Evolutionary conservation across 2,329 filamentous ascomycete genomes (phyloP).

Genomic region (Myriosclerotinia scirpicola): DNA sequence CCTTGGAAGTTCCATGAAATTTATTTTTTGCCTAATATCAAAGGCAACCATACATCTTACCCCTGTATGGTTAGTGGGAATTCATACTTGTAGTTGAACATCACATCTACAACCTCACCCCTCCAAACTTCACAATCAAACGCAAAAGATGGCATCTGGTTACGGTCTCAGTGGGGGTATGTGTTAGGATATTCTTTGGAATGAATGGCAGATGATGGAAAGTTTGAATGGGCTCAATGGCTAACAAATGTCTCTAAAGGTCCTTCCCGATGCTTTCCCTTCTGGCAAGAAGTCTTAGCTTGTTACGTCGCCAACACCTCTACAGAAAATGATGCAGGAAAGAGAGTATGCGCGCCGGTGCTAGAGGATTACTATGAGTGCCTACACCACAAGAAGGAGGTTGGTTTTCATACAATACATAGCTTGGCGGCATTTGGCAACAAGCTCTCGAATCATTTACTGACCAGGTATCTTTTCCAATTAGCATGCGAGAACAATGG

Average conservation of each 20-base stretch:
- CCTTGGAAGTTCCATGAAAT: background rate
- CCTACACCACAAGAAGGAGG: conserved; percentile 98
- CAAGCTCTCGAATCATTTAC: conserved; percentile 3
- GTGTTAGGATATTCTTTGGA: conserved; percentile 40
- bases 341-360: conserved; percentile 80
- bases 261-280: conserved; percentile 83
- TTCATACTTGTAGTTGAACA: conserved; percentile 25
- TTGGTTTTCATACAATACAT: conserved; percentile 46
- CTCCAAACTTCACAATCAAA: conserved; percentile 31
- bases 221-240: conserved; percentile 26
- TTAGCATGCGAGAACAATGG: conserved; percentile 70
- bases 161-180: conserved; percentile 78
- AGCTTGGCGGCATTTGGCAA: background rate
- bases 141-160: conserved; percentile 69
- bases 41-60: background rate
- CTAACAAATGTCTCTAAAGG: conserved; percentile 34
- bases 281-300: conserved; percentile 98
- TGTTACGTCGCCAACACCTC: conserved; percentile 96
- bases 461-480: background rate
- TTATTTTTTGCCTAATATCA: background rate
- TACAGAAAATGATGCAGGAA: conserved; percentile 74
- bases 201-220: background rate
- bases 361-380: conserved; percentile 99
- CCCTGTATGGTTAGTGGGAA: conserved; percentile 12
- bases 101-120: conserved; percentile 31